These are phyloP conservation scores for Musa acuminata DNA, from an alignment of 176 grass and related monocot species.

Conservation along the genomic window DNA sequence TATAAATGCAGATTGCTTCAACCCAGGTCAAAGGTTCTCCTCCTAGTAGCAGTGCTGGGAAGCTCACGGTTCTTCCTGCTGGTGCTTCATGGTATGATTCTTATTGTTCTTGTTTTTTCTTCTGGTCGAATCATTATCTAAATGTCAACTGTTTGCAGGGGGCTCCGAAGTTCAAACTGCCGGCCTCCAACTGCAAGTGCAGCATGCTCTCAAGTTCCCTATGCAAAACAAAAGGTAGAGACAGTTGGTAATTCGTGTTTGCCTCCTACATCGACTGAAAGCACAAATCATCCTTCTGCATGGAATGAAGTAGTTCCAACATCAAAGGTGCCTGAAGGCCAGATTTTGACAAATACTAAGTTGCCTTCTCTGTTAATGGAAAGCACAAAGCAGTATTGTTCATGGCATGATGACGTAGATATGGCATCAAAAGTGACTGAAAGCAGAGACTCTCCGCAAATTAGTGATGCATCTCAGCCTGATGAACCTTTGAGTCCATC, in stretches of 20 bases:
- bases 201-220: conserved; percentile 29
- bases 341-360: background rate
- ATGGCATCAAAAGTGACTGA: conserved; percentile 34
- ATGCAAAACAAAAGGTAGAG: conserved; percentile 56
- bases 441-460: conserved; percentile 28
- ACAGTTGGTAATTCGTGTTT: conserved; percentile 25
- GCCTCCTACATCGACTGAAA: conserved; percentile 30
- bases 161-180: conserved; percentile 45
- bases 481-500: conserved; percentile 47
- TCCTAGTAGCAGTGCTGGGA: conserved; percentile 64
- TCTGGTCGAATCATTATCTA: conserved; percentile 9
- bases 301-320: conserved; percentile 2
- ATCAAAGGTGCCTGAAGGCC: background rate
- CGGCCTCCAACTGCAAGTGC: conserved; percentile 28
- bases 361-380: conserved; percentile 30
- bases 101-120: conserved; percentile 3
- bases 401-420: conserved; percentile 74
- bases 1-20: conserved; percentile 44
- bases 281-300: conserved; percentile 24
- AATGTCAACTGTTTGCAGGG: conserved; percentile 40
- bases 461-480: conserved; percentile 35
- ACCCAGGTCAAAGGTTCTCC: conserved; percentile 55
- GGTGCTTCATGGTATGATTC: conserved; percentile 69
- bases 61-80: conserved; percentile 50
- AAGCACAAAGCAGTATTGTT: conserved; percentile 48